These are phyloP conservation scores for Dipsacomyces acuminosporus DNA, from an alignment of 371 early-diverging fungal species.

Conservation along the genomic window DNA sequence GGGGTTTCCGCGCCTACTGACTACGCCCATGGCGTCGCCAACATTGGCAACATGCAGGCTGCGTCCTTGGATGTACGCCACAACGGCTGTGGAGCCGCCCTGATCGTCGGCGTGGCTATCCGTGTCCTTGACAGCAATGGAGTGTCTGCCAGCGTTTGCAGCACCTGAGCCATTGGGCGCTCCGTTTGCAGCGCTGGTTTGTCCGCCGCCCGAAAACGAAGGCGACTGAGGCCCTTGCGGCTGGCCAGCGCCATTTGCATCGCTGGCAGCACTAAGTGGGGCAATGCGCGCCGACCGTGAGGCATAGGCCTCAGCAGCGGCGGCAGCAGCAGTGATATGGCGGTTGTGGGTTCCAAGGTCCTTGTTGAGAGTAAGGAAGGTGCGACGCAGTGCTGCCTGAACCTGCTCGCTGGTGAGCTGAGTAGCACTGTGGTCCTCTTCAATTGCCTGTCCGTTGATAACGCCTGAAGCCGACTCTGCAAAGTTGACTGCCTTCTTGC, in stretches of 20 bases:
- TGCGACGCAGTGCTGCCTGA: slow-evolving; percentile 52
- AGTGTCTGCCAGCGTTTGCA: slow-evolving; percentile 9
- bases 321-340: slow-evolving; percentile 49
- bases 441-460: background rate
- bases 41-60: slow-evolving; percentile 83
- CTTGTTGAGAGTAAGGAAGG: slow-evolving; percentile 73
- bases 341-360: slow-evolving; percentile 58
- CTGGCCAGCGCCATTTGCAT: background rate
- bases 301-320: slow-evolving; percentile 65
- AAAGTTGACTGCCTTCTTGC: slow-evolving; percentile 34
- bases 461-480: slow-evolving; percentile 14
- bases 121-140: slow-evolving; percentile 10
- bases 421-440: slow-evolving; percentile 6
- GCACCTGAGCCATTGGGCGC: no score
- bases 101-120: slow-evolving; percentile 36
- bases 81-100: slow-evolving; percentile 50
- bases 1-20: slow-evolving; percentile 72
- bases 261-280: background rate
- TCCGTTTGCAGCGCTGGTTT: no score
- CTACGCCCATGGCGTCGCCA: slow-evolving; percentile 83
- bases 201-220: no score
- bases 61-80: slow-evolving; percentile 76
- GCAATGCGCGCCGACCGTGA: slow-evolving; percentile 28
- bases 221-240: background rate
- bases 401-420: slow-evolving; percentile 36